These are phyloP conservation scores for Dalbergia cultrata DNA, from an alignment of 306 rosid genomes.

Conservation along the genomic window DNA sequence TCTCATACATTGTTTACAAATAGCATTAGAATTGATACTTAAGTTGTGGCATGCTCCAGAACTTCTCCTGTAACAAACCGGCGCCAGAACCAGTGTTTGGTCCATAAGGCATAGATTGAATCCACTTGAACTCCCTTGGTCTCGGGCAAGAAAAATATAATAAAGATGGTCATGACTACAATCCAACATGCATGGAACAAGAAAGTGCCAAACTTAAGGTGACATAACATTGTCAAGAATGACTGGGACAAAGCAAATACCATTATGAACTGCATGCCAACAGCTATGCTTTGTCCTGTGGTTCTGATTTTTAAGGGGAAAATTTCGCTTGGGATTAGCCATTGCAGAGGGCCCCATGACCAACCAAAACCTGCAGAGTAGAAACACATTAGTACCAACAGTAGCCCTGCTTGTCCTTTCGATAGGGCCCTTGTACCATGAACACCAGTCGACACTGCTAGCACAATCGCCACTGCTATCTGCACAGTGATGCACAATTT, in stretches of 20 bases:
- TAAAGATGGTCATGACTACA: slow-evolving; percentile 62
- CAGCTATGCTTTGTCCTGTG: slow-evolving; percentile 73
- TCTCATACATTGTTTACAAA: no score
- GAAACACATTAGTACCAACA: slow-evolving; percentile 60
- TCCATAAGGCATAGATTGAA: slow-evolving; percentile 65
- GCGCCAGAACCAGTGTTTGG: slow-evolving; percentile 74
- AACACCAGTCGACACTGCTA: slow-evolving; percentile 57
- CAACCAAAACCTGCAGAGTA: slow-evolving; percentile 80
- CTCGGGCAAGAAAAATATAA: slow-evolving; percentile 73
- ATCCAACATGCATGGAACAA: slow-evolving; percentile 75
- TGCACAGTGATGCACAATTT: slow-evolving; percentile 35
- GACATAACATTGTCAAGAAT: slow-evolving; percentile 77
- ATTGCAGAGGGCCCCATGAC: slow-evolving; percentile 84
- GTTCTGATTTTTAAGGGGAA: slow-evolving; percentile 68
- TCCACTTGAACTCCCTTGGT: slow-evolving; percentile 75
- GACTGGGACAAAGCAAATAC: slow-evolving; percentile 65
- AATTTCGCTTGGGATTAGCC: slow-evolving; percentile 83
- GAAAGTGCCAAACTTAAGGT: slow-evolving; percentile 73
- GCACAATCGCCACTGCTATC: slow-evolving; percentile 64
- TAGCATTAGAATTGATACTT: no score
- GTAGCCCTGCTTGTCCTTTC: slow-evolving; percentile 54
- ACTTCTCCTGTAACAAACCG: slow-evolving; percentile 50
- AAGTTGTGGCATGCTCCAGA: no score
- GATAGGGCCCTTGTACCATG: slow-evolving; percentile 56
- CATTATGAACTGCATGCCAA: slow-evolving; percentile 57